Base-by-base conservation (phyloP, 352 stramenopile species). In the Pythium monospermum region DNA sequence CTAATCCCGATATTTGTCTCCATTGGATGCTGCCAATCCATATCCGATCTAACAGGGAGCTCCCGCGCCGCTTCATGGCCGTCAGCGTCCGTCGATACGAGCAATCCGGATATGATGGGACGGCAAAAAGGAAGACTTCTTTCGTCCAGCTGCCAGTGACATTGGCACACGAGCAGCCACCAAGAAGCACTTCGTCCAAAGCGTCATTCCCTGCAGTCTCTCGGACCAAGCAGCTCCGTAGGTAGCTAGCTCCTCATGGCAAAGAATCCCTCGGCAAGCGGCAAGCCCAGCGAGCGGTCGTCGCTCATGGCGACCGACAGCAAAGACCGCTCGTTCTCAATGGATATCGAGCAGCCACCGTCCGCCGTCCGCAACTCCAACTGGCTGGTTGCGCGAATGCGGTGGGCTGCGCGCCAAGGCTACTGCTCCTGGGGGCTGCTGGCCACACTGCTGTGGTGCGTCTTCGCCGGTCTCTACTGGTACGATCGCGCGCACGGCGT, bases 291-390 rank as follows among this genome's bases (percentile, higher is more conserved):
- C 40, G 58, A 66, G 58, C 58, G 51, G 32, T 57, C 58, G 51
- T 31, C 58, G 45, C 58, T 66, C 50, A 53, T 66, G 47, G 6
- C 27, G 7, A 41, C 4, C 16, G 6, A 33, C 10, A 39, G 45
- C 44, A 59, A 61, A 33, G 38, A 57, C 40, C 45, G 50, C 22
- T 44, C 51, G 30, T 61, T 66, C 50, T 60, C 58, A 45, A 66
- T 66, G 49, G 57, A 60, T 49, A 62, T 66, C 30, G 57, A 66
- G 43, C 35, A 57, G 45, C 62, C 59, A 22, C 42, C 37, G n/a
- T 43, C 38, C 2, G 19, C 45, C 32, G 19, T 45, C 7, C 27
- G 32, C 19, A 21, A n/a, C 18, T 39, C 47, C n/a, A 32, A 10
- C 7, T 26, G 42, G 43, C 46, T 53, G 4, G 22, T 43, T 26